phyloP scores from a whole-genome alignment of 2,329 filamentous ascomycete genomes.

The Amauroascus verrucosus region DNA sequence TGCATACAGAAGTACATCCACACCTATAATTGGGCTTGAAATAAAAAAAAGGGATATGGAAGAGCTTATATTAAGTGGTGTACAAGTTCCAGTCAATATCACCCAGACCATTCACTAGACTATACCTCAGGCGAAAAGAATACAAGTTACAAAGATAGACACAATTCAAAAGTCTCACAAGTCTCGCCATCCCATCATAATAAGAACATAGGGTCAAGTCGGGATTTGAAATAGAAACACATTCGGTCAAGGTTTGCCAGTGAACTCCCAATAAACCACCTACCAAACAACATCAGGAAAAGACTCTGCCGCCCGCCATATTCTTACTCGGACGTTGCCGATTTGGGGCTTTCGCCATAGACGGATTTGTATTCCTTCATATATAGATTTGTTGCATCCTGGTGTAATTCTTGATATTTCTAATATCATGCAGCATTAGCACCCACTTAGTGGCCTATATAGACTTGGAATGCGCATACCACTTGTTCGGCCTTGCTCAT shows the following conservation, averaged over 20 bases:
- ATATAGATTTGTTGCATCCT: conserved; percentile 20
- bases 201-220: neutral
- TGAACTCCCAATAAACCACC: neutral
- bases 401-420: conserved; percentile 20
- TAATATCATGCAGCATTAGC: conserved; percentile 5
- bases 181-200: neutral
- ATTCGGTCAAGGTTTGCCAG: neutral
- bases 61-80: too few relatives aligned
- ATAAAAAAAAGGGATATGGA: too few relatives aligned
- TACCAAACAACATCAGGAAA: neutral
- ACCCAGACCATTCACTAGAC: too few relatives aligned
- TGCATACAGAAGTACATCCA: too few relatives aligned
- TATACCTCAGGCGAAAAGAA: neutral
- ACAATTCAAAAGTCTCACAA: neutral
- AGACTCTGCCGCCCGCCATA: neutral
- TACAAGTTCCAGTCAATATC: too few relatives aligned
- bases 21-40: too few relatives aligned
- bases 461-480: conserved; percentile 15
- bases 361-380: conserved; percentile 18
- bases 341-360: conserved; percentile 5
- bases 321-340: neutral
- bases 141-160: neutral
- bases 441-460: neutral
- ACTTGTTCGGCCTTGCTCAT: conserved; percentile 28
- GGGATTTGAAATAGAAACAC: neutral